Conservation (phyloP, 2,329 filamentous ascomycete genomes). For the Colletotrichum nymphaeae region DNA sequence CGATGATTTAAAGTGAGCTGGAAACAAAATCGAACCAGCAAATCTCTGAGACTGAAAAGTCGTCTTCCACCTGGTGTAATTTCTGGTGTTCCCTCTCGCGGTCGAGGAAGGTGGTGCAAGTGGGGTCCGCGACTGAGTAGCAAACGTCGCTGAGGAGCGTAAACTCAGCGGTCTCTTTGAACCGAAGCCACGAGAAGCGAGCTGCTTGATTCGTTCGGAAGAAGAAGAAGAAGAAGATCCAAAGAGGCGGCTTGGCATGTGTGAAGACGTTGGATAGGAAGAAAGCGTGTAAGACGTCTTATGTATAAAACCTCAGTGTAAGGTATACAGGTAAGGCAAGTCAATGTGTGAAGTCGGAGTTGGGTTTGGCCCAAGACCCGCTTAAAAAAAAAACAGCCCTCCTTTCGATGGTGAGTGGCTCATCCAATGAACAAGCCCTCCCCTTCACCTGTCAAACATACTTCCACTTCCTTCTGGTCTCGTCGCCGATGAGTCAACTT, state of each 20-base stretch:
- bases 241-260: not conserved
- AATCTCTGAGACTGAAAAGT: not conserved
- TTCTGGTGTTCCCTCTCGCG: not conserved
- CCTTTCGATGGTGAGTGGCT: not conserved
- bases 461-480: not conserved
- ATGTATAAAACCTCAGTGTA: not conserved
- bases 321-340: not conserved
- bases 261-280: not conserved
- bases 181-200: too few species aligned
- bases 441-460: not conserved
- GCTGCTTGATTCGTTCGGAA: not conserved
- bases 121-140: not conserved
- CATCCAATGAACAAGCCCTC: not conserved
- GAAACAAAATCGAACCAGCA: not conserved
- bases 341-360: not conserved
- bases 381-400: not conserved
- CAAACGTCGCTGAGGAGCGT: not conserved
- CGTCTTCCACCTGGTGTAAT: not conserved
- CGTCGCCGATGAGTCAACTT: constrained; percentile 5
- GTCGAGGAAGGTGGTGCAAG: not conserved
- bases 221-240: not conserved
- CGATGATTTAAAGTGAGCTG: not conserved
- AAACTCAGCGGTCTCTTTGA: not conserved
- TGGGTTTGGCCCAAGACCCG: not conserved
- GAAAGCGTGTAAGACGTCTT: not conserved